Conservation (phyloP, 371 early-diverging fungal species). For the Mycotypha africana region DNA sequence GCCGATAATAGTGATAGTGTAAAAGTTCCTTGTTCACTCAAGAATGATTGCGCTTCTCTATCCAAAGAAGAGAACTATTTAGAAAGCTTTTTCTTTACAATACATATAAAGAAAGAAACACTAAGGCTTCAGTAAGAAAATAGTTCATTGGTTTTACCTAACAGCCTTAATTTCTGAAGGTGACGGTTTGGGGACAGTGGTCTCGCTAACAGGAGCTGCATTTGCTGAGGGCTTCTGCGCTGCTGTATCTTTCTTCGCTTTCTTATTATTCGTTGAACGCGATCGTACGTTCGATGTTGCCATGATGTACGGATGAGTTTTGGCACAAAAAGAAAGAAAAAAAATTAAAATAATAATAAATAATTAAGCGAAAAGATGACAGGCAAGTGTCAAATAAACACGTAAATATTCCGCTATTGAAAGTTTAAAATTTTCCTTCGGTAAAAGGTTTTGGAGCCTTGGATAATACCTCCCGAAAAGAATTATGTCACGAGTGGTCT, state of each 20-base stretch:
- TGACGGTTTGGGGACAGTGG: no score
- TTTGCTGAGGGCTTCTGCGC: not conserved
- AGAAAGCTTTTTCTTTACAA: no score
- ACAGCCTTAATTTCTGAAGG: slow-evolving; percentile 3
- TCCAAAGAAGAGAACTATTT: no score
- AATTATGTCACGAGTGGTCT: no score
- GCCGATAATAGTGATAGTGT: slow-evolving; percentile 52
- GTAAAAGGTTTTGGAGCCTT: no score
- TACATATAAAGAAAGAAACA: not conserved
- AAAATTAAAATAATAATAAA: no score
- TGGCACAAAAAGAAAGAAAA: not conserved
- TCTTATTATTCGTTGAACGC: slow-evolving; percentile 25
- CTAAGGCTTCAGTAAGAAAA: not conserved
- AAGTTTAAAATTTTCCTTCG: no score
- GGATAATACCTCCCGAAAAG: no score
- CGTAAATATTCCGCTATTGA: no score
- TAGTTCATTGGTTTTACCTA: slow-evolving; percentile 8
- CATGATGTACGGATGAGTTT: no score
- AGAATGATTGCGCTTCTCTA: slow-evolving; percentile 31
- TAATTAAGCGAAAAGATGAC: no score
- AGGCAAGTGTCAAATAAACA: no score
- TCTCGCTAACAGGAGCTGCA: not conserved
- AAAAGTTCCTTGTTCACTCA: slow-evolving; percentile 31
- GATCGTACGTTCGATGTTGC: slow-evolving; percentile 23
- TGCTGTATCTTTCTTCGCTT: slow-evolving; percentile 10